Evolutionary conservation across 345 rosid species (phyloP), one percentile per base, ranked within the genome.

Genomic region (Salix brachista): DNA sequence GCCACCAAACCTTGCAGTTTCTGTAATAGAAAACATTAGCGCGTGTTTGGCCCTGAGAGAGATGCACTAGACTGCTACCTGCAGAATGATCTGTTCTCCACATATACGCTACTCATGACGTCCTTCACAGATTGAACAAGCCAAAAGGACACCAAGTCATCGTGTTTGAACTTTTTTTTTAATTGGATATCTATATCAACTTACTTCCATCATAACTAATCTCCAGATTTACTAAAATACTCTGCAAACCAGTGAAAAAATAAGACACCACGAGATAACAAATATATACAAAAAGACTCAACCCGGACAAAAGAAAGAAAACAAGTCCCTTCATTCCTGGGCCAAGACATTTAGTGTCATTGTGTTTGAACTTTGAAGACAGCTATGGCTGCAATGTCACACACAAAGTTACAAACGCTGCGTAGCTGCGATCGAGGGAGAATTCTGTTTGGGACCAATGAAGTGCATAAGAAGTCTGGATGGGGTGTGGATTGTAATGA

Each of bases 151-250:
- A 21, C 25, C 4, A 21, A 54, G 25, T 54, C 3, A 54, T 54
- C 21, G 60, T 19, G 37, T 34, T 34, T 34, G 37, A 34, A 34
- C 37, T 0, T 34, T 34, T 4, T 34, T 34, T 30, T 30, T 30
- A 30, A 30, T 30, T 0, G 32, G 4, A 4, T 0, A 2, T 30
- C 32, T 32, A 32, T 4, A 4, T 0, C 0, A 32, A 0, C 34
- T 32, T 32, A 0, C 0, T 0, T 32, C 0, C 34, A 32, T 1
- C 6, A 34, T 1, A 34, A 34, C 6, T 34, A 34, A 5, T 34
- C 0, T 34, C 0, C 1, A 0, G 5, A 5, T 0, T 34, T 0
- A 4, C 0, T 30, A 0, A 30, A 30, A 30, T 0, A 30, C 3
- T 3, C 32, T 30, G 4, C 4, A 30, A 30, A 30, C 32, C 4